phyloP scores from a whole-genome alignment of 2,329 filamentous ascomycete species.

The Talaromyces sp. region DNA sequence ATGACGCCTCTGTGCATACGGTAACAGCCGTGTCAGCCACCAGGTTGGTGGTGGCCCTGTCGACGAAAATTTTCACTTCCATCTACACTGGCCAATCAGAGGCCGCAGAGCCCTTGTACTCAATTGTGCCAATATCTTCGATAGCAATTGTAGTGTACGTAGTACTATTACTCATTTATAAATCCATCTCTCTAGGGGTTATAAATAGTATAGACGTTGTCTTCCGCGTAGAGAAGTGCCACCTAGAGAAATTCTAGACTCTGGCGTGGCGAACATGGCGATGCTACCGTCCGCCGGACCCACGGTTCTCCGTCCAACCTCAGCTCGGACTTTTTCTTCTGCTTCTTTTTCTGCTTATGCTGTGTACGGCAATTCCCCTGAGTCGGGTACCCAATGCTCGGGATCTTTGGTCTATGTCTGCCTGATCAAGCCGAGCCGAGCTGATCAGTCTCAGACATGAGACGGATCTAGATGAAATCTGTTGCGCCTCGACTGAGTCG shows the following conservation, averaged over 20 bases:
- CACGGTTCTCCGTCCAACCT: neutral
- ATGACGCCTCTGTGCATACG: neutral
- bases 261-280: slow-evolving; percentile 1
- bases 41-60: neutral
- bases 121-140: neutral
- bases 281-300: neutral
- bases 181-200: neutral
- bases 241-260: neutral
- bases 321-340: neutral
- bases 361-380: neutral
- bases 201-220: neutral
- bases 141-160: neutral
- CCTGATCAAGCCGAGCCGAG: neutral
- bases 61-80: neutral
- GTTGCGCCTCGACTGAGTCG: neutral
- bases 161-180: neutral
- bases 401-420: neutral
- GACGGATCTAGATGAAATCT: neutral
- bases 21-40: neutral
- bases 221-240: neutral
- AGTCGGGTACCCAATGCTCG: neutral
- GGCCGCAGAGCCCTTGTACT: neutral
- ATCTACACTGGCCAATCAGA: neutral
- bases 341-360: too few relatives aligned
- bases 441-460: neutral